A percentile compares a stretch with the other conserved stretches of the same genome.
phyloP scores from a whole-genome alignment of 2,329 filamentous ascomycete species.

The Aspergillus costaricaensis region DNA sequence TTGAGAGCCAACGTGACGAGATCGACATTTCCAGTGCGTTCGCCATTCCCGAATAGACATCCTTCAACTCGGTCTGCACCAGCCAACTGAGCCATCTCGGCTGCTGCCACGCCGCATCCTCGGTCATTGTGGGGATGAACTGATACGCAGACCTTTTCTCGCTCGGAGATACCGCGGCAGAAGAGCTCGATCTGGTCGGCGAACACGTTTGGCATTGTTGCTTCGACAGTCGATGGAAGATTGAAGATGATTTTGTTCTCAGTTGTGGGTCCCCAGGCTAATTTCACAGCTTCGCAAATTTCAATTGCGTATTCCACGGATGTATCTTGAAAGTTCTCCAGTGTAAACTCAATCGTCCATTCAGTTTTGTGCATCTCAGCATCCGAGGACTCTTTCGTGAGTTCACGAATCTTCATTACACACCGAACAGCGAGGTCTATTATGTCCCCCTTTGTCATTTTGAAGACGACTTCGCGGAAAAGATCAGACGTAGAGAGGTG shows the following conservation, averaged over 20 bases:
- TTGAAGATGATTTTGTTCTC: constrained; percentile 88
- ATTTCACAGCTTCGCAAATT: constrained; percentile 89
- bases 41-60: constrained; percentile 87
- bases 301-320: constrained; percentile 73
- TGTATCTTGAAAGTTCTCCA: constrained; percentile 75
- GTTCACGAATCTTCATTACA: constrained; percentile 75
- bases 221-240: constrained; percentile 87
- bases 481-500: constrained; percentile 91
- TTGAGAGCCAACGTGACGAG: constrained; percentile 86
- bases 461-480: constrained; percentile 84
- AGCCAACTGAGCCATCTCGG: constrained; percentile 88
- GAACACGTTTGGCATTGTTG: constrained; percentile 87
- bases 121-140: constrained; percentile 91
- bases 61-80: constrained; percentile 89
- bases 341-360: constrained; percentile 45
- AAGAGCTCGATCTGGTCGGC: constrained; percentile 94
- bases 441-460: constrained; percentile 75
- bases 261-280: constrained; percentile 76
- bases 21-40: constrained; percentile 90
- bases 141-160: constrained; percentile 59
- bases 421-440: constrained; percentile 77
- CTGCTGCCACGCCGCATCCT: constrained; percentile 83
- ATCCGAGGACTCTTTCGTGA: constrained; percentile 70
- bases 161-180: constrained; percentile 74
- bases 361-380: constrained; percentile 53